Conservation (phyloP, 2,329 filamentous ascomycete genomes). For the Ophiocordyceps camponoti-saundersi region DNA sequence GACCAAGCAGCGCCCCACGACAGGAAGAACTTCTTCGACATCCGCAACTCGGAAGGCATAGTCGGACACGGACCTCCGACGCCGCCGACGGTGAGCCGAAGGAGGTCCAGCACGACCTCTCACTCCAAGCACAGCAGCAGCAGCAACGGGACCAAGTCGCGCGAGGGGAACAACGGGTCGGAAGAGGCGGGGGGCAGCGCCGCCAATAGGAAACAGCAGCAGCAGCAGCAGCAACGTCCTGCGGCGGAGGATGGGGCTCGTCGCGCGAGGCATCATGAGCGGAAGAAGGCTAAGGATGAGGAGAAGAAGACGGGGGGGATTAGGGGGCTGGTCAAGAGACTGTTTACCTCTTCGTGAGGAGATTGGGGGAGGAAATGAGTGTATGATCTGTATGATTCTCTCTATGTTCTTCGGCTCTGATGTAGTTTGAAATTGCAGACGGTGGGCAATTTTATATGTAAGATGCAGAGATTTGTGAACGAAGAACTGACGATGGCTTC, state of each 20-base stretch:
- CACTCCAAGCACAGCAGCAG: conserved; percentile 11
- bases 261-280: conserved; percentile 16
- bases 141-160: conserved; percentile 6
- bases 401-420: too few relatives aligned
- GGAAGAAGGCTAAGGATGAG: conserved; percentile 12
- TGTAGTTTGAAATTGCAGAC: too few relatives aligned
- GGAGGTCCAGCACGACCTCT: conserved; percentile 10
- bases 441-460: too few relatives aligned
- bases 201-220: conserved; percentile 1
- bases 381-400: background rate
- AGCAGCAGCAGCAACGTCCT: background rate
- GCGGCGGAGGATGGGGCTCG: conserved; percentile 15
- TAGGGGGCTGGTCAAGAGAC: conserved; percentile 18
- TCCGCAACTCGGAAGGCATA: conserved; percentile 20
- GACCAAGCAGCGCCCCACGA: background rate
- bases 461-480: background rate
- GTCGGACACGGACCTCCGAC: conserved; percentile 8
- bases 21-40: conserved; percentile 23
- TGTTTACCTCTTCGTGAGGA: conserved; percentile 13
- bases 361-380: background rate
- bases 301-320: conserved; percentile 15
- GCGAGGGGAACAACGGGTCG: conserved; percentile 6
- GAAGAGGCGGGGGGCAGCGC: conserved; percentile 1
- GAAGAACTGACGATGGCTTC: background rate
- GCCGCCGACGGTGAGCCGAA: conserved; percentile 10